phyloP scores from a whole-genome alignment of 345 rosid genomes.

The Eutrema japonicum region DNA sequence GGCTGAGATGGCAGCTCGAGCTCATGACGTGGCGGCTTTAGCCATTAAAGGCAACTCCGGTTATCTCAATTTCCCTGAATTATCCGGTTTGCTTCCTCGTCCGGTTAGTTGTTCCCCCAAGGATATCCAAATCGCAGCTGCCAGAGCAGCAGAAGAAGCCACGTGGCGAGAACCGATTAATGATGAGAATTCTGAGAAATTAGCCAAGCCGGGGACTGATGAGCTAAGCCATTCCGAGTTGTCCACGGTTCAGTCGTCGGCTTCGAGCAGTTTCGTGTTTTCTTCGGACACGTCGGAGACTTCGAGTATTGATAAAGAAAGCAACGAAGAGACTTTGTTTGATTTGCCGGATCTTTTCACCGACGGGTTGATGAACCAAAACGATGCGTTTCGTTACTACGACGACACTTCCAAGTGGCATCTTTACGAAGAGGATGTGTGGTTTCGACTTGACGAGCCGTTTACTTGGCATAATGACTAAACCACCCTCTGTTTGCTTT shows the following conservation, averaged over 20 bases:
- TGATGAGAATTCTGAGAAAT: neutral
- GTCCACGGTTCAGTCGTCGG: slow-evolving; percentile 33
- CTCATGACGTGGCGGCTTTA: slow-evolving; percentile 87
- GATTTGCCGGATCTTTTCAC: slow-evolving; percentile 85
- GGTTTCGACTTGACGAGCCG: slow-evolving; percentile 63
- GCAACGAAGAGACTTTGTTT: slow-evolving; percentile 63
- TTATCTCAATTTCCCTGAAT: slow-evolving; percentile 77
- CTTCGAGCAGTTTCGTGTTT: slow-evolving; percentile 39
- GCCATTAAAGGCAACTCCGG: slow-evolving; percentile 76
- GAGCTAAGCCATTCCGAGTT: slow-evolving; percentile 39
- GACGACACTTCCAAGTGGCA: slow-evolving; percentile 65
- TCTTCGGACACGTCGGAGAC: slow-evolving; percentile 45
- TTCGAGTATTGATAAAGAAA: slow-evolving; percentile 42
- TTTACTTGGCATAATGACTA: slow-evolving; percentile 47
- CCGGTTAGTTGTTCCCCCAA: slow-evolving; percentile 66
- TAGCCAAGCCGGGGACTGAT: slow-evolving; percentile 13
- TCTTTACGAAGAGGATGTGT: slow-evolving; percentile 54
- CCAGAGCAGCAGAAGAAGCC: slow-evolving; percentile 74
- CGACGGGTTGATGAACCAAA: slow-evolving; percentile 42
- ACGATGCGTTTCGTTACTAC: slow-evolving; percentile 45
- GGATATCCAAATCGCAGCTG: slow-evolving; percentile 86
- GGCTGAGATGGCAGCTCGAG: slow-evolving; percentile 96
- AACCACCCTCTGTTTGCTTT: neutral
- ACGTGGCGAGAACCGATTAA: slow-evolving; percentile 35
- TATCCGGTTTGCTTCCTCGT: slow-evolving; percentile 66